phyloP scores from a whole-genome alignment of 306 rosid species.

The Cucurbita pepo region DNA sequence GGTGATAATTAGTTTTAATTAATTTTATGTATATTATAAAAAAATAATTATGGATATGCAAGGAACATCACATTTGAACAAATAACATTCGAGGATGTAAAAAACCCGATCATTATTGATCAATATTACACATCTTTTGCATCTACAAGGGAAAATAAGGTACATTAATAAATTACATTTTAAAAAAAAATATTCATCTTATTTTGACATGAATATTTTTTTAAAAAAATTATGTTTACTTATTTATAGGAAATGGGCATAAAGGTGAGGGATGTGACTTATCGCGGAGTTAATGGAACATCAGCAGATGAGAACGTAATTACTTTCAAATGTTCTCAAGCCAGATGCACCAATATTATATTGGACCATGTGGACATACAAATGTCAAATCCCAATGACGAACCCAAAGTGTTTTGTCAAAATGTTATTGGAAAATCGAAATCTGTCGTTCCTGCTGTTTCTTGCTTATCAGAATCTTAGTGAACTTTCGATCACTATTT shows the following conservation, averaged over 20 bases:
- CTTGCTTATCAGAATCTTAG: conserved; percentile 11
- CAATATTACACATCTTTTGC: conserved; percentile 4
- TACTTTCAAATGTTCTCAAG: conserved; percentile 8
- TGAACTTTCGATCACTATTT: too few species aligned
- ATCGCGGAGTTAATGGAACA: conserved; percentile 17
- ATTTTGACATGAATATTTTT: neutral
- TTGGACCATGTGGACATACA: conserved; percentile 10
- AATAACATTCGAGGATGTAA: neutral
- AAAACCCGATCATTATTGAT: conserved; percentile 24
- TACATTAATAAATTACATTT: neutral
- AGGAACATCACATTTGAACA: conserved; percentile 26
- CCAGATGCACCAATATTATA: conserved; percentile 11
- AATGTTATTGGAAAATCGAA: conserved; percentile 9
- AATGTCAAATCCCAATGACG: neutral
- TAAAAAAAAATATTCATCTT: too few species aligned
- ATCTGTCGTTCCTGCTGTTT: conserved; percentile 1
- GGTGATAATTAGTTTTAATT: conserved; percentile 9
- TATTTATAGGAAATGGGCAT: neutral
- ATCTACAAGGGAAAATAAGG: neutral
- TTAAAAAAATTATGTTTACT: neutral
- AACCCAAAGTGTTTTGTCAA: conserved; percentile 1
- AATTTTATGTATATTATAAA: too few species aligned
- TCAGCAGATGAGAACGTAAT: conserved; percentile 5
- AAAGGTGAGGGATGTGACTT: conserved; percentile 23
- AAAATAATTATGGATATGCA: conserved; percentile 17